A percentile compares a stretch with the other conserved stretches of the same genome.
Conservation (phyloP, 2,329 filamentous ascomycete species). For the Fusarium chuoi region DNA sequence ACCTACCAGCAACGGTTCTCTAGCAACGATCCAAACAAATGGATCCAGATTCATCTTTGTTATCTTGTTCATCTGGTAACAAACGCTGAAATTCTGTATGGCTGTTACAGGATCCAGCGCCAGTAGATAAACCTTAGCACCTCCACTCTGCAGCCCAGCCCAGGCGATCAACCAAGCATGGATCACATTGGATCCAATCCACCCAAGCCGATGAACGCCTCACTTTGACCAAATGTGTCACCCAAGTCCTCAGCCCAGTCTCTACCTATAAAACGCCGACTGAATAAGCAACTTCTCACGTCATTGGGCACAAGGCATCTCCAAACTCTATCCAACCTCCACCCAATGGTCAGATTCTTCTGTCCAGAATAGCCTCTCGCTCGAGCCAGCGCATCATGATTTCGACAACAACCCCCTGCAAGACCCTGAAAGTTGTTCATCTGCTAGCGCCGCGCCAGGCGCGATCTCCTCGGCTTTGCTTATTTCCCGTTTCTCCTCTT, state of each 20-base stretch:
- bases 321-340: slow-evolving; percentile 5
- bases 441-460: slow-evolving; percentile 29
- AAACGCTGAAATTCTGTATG: not conserved
- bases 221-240: slow-evolving; percentile 18
- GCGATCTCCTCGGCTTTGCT: slow-evolving; percentile 21
- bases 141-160: slow-evolving; percentile 16
- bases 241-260: slow-evolving; percentile 8
- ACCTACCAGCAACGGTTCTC: slow-evolving; percentile 14
- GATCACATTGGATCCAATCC: not conserved
- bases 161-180: slow-evolving; percentile 17
- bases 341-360: slow-evolving; percentile 1
- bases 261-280: slow-evolving; percentile 2
- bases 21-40: slow-evolving; percentile 12
- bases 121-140: slow-evolving; percentile 3
- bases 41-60: slow-evolving; percentile 2
- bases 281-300: slow-evolving; percentile 27
- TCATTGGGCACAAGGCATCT: slow-evolving; percentile 24
- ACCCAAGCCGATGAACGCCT: slow-evolving; percentile 22
- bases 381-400: slow-evolving; percentile 11
- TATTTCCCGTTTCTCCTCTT: slow-evolving; percentile 24
- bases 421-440: slow-evolving; percentile 30
- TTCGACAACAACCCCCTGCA: slow-evolving; percentile 24
- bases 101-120: not conserved
- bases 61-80: not conserved
- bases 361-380: not conserved